Percentiles rank a stretch among this genome's conserved stretches.
These are phyloP conservation scores for Diaporthe sp. DNA, from an alignment of 2,329 filamentous ascomycete genomes.

Conservation along the genomic window DNA sequence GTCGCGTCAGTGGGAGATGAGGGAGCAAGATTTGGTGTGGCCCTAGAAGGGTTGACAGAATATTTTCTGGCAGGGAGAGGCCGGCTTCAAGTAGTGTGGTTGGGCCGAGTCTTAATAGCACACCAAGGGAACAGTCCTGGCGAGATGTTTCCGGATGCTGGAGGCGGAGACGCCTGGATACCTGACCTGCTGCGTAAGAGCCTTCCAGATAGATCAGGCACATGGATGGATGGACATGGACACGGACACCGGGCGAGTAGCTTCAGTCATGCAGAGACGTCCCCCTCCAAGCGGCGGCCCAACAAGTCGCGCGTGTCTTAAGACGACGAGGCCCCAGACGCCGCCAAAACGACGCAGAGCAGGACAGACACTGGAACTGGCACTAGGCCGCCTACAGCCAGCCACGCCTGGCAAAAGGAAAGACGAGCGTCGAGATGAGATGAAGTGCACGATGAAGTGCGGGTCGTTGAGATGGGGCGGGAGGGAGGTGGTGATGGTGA, in stretches of 20 bases:
- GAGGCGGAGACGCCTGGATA: slow-evolving; percentile 32
- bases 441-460: slow-evolving; percentile 25
- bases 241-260: slow-evolving; percentile 26
- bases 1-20: slow-evolving; percentile 33
- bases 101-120: slow-evolving; percentile 33
- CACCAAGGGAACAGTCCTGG: slow-evolving; percentile 30
- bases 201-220: slow-evolving; percentile 33
- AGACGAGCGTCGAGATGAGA: slow-evolving; percentile 25
- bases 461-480: slow-evolving; percentile 1
- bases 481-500: slow-evolving; percentile 7
- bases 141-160: slow-evolving; percentile 29
- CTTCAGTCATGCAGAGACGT: slow-evolving; percentile 31
- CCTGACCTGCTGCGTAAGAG: slow-evolving; percentile 31
- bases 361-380: slow-evolving; percentile 10
- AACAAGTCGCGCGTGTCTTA: slow-evolving; percentile 27
- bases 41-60: slow-evolving; percentile 32
- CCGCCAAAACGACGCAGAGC: background rate
- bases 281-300: slow-evolving; percentile 28
- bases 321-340: slow-evolving; percentile 19
- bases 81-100: slow-evolving; percentile 35
- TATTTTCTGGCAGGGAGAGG: slow-evolving; percentile 36
- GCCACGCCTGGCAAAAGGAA: slow-evolving; percentile 16
- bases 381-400: slow-evolving; percentile 16
- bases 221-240: slow-evolving; percentile 30
- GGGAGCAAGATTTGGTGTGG: slow-evolving; percentile 31